Percentiles rank a stretch among this genome's conserved stretches.
Conservation (phyloP, 257 asterid genomes). For the Ocimum tenuiflorum region DNA sequence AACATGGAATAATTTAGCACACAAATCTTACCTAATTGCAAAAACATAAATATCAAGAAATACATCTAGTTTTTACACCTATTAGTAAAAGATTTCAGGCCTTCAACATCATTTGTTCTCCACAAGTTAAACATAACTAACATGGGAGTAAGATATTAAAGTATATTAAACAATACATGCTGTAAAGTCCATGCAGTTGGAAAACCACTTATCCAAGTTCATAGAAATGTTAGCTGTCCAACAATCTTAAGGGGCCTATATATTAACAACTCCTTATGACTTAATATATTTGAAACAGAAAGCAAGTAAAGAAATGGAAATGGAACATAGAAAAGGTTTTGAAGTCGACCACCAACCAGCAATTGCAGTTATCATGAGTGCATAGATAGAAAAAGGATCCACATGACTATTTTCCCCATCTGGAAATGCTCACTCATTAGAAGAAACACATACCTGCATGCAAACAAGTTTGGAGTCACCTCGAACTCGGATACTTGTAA, state of each 20-base stretch:
- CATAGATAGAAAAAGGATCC: background rate
- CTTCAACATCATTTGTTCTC: background rate
- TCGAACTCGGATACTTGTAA: slow-evolving; percentile 76
- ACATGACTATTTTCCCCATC: background rate
- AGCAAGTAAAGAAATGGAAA: background rate
- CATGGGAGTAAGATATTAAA: background rate
- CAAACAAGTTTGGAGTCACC: slow-evolving; percentile 98
- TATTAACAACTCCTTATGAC: background rate
- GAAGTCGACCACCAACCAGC: background rate
- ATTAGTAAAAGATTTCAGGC: background rate
- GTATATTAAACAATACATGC: background rate
- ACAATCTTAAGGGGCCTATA: background rate
- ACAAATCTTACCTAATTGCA: background rate
- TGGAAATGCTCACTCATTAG: background rate
- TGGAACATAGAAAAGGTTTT: background rate
- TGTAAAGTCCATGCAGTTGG: background rate
- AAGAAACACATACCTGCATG: slow-evolving; percentile 68
- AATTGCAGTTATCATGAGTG: background rate
- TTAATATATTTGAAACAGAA: background rate
- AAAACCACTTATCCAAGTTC: background rate
- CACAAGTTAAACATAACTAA: background rate
- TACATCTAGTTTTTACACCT: background rate
- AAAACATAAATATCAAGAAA: background rate
- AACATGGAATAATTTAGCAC: background rate
- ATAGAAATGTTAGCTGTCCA: background rate